These are phyloP conservation scores for Coprinopsis marcescibilis DNA, from an alignment of 768 basidiomycete species.

Conservation along the genomic window DNA sequence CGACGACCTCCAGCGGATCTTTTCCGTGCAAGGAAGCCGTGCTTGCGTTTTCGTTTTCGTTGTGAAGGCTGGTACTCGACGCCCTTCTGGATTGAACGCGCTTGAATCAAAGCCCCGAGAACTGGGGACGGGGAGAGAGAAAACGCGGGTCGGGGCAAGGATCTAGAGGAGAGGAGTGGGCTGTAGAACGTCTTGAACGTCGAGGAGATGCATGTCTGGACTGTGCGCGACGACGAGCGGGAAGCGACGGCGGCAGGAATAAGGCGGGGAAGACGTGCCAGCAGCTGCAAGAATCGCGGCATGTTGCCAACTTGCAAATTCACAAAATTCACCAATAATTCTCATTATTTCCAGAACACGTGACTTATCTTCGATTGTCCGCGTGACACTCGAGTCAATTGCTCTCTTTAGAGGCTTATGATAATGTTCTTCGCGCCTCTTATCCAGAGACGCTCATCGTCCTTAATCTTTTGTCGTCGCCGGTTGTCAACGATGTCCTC, in stretches of 20 bases:
- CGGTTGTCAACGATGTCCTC: conserved; percentile 30
- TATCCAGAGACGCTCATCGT: conserved; percentile 1
- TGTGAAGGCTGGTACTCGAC: conserved; percentile 98
- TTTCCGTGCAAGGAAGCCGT: conserved; percentile 83
- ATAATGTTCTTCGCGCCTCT: not conserved
- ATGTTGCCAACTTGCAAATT: conserved; percentile 19
- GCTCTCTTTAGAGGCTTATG: not conserved
- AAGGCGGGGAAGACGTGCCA: conserved; percentile 31
- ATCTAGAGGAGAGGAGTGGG: not conserved
- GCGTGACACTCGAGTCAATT: conserved; percentile 11
- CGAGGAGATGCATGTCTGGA: conserved; percentile 12
- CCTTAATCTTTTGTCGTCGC: conserved; percentile 12
- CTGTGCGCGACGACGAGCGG: conserved; percentile 19
- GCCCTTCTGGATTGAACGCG: conserved; percentile 66
- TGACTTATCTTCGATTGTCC: conserved; percentile 9
- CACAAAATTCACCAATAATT: not conserved
- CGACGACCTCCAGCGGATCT: conserved; percentile 63
- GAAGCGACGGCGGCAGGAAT: conserved; percentile 28
- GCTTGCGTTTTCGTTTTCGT: conserved; percentile 85
- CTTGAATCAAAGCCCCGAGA: conserved; percentile 40
- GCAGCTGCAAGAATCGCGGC: conserved; percentile 38
- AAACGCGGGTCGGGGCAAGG: conserved; percentile 18
- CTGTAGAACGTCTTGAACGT: conserved; percentile 8
- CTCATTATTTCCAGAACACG: not conserved
- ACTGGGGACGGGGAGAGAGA: conserved; percentile 26